Evolutionary conservation across 768 basidiomycete species (phyloP), one percentile per base, ranked within the genome.

Genomic region (Jaapia argillacea): DNA sequence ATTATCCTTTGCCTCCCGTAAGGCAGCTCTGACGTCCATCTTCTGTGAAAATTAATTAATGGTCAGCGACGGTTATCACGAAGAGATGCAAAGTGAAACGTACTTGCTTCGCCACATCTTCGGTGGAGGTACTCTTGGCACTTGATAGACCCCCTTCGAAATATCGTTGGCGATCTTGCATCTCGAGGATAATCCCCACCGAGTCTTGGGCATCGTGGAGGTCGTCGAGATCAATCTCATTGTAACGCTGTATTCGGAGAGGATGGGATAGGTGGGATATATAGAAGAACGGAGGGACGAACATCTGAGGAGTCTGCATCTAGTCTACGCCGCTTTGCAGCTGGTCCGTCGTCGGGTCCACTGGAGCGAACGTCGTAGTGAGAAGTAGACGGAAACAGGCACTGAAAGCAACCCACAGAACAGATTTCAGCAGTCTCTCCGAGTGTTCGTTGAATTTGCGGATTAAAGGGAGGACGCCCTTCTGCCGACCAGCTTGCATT

Each of bases 381-480:
- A n/a, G n/a, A n/a, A 25, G 23, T 24, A 20, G 24, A 20, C 45
- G 1, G 22, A 7, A 33, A 16, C 22, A 43, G 26, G 14, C 24
- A 27, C 37, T 14, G 51, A 60, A 2, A 14, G 12, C 5, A n/a
- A 56, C 68, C 52, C 55, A 85, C 86, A 89, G 54, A 4, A 85
- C 82, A 35, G 87, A 80, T 45, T 85, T 82, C 12, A 98, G 66
- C 6, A 97, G 66, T 51, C 91, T 67, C 52, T 94, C 90, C 1
- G 91, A 96, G 60, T 99, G 96, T 55, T 97, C 91, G 54, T 98
- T 99, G 65, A 99, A 98, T 58, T 93, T 87, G 40, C 94, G 75
- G 50, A 99, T 98, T 38, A 98, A 71, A 0, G 96, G 96, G 20
- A 99, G 63, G 10, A 88, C 85, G 26, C 81, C 84, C 40, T 80